Base-by-base conservation (phyloP, 805 yeast genomes). In the Hanseniaspora nectarophila region DNA sequence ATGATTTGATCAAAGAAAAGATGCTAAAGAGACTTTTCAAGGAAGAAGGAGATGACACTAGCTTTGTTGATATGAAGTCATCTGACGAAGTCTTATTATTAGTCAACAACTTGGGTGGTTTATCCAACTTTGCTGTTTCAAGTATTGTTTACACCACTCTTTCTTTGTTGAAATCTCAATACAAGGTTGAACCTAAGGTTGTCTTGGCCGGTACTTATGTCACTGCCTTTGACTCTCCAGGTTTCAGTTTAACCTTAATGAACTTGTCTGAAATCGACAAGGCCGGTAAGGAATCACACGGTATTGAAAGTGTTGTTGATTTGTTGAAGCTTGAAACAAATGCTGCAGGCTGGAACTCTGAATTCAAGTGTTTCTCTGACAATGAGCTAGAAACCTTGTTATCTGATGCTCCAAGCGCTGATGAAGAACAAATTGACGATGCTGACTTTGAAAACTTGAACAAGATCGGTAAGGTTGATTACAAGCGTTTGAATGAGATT, bases 201-300 rank as follows among this genome's bases (percentile, higher is more conserved):
- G 73, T 80, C 9, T 75, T 80, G 55, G 76, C 81, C 1, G 90
- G 95, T 24, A 79, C 90, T 34, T 80, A 83, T 63, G 89, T 87
- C 65, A 86, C 97, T 2, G 87, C 96, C 0, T 75, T 90, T 55
- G 86, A 85, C 64, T 90, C 95, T 16, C 92, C 94, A 10, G 97
- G 97, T 1, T 86, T 89, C 65, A 81, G 92, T 35, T 73, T 90
- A 55, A 85, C 97, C 3, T 69, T 89, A 48, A 70, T 90, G 59
- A 88, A 87, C 63, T 78, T 77, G 37, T 66, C 85, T 0, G 73
- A 73, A 35, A 74, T 81, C 4, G 68, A 74, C 15, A 58, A 67
- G 45, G 54, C 60, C 50, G 44, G 63, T 46, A 67, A 72, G n/a
- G 54, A 59, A 6, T 68, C 67, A 35, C 66, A 59, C 4, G 67